Conservation (phyloP, 768 basidiomycete genomes). For the Mycena maculata region DNA sequence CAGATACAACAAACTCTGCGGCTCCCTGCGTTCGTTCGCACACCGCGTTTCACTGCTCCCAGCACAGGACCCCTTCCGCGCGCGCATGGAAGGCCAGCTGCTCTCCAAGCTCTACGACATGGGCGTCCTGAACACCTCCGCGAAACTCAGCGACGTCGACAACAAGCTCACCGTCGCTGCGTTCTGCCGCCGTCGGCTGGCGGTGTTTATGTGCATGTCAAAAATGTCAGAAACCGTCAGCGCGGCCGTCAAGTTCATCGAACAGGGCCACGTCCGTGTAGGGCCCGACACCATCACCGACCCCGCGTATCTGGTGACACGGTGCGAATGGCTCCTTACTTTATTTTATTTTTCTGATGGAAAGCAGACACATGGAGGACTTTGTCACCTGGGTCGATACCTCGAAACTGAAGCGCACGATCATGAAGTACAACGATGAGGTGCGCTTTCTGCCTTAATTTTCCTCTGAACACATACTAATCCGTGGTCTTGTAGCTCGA, state of each 20-base stretch:
- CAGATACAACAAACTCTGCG: conserved; percentile 96
- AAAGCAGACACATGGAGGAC: conserved; percentile 92
- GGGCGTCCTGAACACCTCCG: conserved; percentile 87
- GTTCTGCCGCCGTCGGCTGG: conserved; percentile 91
- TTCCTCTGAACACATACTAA: conserved; percentile 10
- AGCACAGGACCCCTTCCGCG: conserved; percentile 87
- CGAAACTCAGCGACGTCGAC: conserved; percentile 94
- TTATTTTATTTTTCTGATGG: background rate
- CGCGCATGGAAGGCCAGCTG: conserved; percentile 86
- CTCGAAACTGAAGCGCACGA: conserved; percentile 94
- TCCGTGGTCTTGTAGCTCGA: conserved; percentile 71
- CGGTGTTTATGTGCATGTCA: conserved; percentile 90
- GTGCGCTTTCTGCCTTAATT: conserved; percentile 48
- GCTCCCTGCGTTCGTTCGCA: conserved; percentile 84
- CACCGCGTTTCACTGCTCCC: conserved; percentile 91
- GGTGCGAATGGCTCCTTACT: conserved; percentile 56
- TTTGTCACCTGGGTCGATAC: conserved; percentile 99
- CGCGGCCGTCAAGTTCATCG: conserved; percentile 95
- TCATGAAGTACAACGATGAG: conserved; percentile 98
- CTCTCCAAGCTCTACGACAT: conserved; percentile 98
- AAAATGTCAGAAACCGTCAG: conserved; percentile 98
- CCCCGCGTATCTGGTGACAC: conserved; percentile 94
- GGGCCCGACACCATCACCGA: conserved; percentile 97
- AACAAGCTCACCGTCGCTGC: conserved; percentile 97
- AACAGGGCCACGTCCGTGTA: conserved; percentile 97